Evolutionary conservation across 228 moss, liverwort and hornwort species (phyloP), one percentile per base, ranked within the genome.

Genomic region (Sphagnum magellanicum): DNA sequence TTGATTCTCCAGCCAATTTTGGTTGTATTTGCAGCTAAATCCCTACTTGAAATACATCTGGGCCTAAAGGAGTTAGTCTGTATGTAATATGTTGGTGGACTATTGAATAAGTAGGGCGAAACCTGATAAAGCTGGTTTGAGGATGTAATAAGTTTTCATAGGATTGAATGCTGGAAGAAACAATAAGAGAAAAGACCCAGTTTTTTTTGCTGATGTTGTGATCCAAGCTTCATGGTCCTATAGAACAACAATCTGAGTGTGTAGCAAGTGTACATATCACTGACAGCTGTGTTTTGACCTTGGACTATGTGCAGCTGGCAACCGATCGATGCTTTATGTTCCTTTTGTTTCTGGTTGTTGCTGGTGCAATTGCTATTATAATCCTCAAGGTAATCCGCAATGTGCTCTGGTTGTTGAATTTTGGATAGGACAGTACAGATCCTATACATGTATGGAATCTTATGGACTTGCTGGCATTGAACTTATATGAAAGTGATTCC

Each of bases 281-380:
- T 50, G 13, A 70, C 61, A 32, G 48, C 16, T 52, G 52, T 72
- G 48, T 63, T 74, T 12, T 62, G 51, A 12, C 32, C 32, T 32
- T 55, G 55, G 55, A 55, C 55, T 55, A 16, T 73, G 58, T 81
- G 77, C 84, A 98, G 98, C 79, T 98, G 79, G 98, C 98, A 0
- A 98, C 93, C 1, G 98, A 98, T 63, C 88, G 88, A 53, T 98
- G 91, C 71, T 93, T 98, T 8, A 89, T 98, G 98, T 73, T 84
- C 14, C 86, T 93, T 72, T 81, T 92, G 60, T 85, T 98, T 74
- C 74, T 98, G 66, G 79, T 98, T 46, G 93, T 93, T 16, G 88
- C 77, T 51, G 93, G 98, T 73, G 75, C 93, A 16, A 80, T 98
- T 73, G 81, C 98, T 66, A 73, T 98, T 48, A 90, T 98, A 64